Percentiles rank a stretch among this genome's conserved stretches.
Evolutionary conservation across 148 eudicot genomes (phyloP).

Genomic region (Nepenthes gracilis): DNA sequence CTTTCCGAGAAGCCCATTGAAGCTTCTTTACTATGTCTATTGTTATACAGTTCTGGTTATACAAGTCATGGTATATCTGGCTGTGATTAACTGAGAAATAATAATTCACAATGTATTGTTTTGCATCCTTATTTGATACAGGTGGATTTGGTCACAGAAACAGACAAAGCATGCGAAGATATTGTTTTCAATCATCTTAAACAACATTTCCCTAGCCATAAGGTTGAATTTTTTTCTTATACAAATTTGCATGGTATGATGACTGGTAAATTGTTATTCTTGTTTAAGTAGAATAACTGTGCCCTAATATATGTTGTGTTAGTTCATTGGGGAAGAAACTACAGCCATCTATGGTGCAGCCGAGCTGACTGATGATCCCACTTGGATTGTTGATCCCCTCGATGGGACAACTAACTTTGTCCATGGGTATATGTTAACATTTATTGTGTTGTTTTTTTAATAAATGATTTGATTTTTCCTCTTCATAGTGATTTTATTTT

Average conservation of each 20-base stretch:
- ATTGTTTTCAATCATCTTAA: slow-evolving; percentile 77
- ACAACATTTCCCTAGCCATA: slow-evolving; percentile 53
- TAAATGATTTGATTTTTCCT: not conserved
- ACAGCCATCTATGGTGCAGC: slow-evolving; percentile 72
- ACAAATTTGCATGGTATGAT: not conserved
- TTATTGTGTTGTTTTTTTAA: not conserved
- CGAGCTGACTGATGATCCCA: slow-evolving; percentile 87
- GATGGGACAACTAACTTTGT: slow-evolving; percentile 97
- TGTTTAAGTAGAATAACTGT: too few relatives aligned
- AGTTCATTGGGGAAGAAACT: slow-evolving; percentile 98
- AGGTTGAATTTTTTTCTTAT: slow-evolving; percentile 35
- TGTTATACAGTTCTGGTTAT: too few relatives aligned
- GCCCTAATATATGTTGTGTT: not conserved
- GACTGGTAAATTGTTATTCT: not conserved
- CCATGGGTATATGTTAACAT: slow-evolving; percentile 49
- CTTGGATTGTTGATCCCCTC: slow-evolving; percentile 96
- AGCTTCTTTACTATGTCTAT: too few relatives aligned
- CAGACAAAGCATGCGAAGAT: slow-evolving; percentile 96
- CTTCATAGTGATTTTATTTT: not conserved
- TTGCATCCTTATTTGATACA: slow-evolving; percentile 11
- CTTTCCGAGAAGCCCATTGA: too few relatives aligned
- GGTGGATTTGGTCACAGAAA: slow-evolving; percentile 99
- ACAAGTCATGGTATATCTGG: too few relatives aligned
- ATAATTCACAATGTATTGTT: too few relatives aligned
- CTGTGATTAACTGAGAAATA: too few relatives aligned